Percentiles rank a stretch among this genome's conserved stretches.
Conservation (phyloP, 108 stramenopile genomes). For the Hondaea fermentalgiana region DNA sequence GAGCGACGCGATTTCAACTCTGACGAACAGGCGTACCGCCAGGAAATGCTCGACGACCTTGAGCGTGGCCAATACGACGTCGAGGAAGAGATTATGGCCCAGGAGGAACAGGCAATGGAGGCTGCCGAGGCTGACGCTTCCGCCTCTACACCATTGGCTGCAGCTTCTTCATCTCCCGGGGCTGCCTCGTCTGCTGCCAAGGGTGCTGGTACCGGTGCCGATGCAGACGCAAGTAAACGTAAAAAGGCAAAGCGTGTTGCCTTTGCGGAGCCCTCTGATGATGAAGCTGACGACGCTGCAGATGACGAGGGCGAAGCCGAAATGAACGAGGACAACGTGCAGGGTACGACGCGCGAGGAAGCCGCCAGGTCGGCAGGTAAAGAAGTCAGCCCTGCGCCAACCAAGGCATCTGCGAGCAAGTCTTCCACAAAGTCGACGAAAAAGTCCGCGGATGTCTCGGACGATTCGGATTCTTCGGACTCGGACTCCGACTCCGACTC, state of each 20-base stretch:
- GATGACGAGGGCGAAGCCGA: neutral
- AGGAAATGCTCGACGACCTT: neutral
- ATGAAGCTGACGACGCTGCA: neutral
- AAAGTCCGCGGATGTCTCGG: neutral
- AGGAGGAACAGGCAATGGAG: neutral
- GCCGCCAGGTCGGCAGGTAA: neutral
- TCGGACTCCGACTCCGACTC: neutral
- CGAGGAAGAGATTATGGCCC: neutral
- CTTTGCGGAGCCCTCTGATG: neutral
- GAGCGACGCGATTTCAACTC: neutral
- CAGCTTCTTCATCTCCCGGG: neutral
- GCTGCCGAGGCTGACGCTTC: neutral
- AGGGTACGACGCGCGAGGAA: neutral
- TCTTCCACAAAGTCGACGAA: neutral
- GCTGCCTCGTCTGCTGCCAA: neutral
- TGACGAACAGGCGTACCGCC: neutral
- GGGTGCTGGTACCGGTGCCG: neutral
- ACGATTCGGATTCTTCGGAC: neutral
- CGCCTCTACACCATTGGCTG: no score
- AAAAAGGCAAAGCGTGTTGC: neutral
- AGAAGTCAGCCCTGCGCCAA: neutral
- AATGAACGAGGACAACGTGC: neutral
- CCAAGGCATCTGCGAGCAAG: neutral
- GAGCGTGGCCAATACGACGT: neutral
- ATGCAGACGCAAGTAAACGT: neutral